Conservation (phyloP, 768 basidiomycete genomes). For the Paxillus ammoniavirescens region DNA sequence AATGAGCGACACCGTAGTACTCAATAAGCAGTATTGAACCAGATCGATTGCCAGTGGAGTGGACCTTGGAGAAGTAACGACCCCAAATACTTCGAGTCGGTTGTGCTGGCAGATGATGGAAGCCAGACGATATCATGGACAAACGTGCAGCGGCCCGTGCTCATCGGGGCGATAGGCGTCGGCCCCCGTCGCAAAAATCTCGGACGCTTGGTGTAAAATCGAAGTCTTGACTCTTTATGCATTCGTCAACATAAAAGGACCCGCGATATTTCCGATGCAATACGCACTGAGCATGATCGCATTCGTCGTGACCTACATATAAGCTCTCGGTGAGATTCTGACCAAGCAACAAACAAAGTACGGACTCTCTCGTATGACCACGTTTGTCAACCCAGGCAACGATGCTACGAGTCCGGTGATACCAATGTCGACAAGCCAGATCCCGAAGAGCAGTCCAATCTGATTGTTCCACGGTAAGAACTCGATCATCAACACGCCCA, state of each 20-base stretch:
- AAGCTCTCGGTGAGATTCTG: neutral
- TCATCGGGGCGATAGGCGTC: too few relatives aligned
- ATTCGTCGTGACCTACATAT: constrained; percentile 39
- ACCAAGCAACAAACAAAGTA: neutral
- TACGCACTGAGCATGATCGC: constrained; percentile 75
- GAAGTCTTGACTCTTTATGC: constrained; percentile 58
- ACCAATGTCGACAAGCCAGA: constrained; percentile 26
- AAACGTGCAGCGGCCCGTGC: too few relatives aligned
- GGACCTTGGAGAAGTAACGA: too few relatives aligned
- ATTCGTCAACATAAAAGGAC: constrained; percentile 78
- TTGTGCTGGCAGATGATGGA: too few relatives aligned
- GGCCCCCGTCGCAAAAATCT: too few relatives aligned
- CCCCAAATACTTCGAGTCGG: too few relatives aligned
- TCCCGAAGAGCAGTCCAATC: constrained; percentile 58
- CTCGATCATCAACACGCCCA: constrained; percentile 63
- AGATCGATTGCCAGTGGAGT: too few relatives aligned
- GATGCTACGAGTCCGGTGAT: constrained; percentile 60
- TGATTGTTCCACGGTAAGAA: constrained; percentile 64
- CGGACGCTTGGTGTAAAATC: too few relatives aligned
- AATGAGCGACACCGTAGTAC: too few relatives aligned
- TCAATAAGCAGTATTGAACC: too few relatives aligned
- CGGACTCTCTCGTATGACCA: constrained; percentile 72
- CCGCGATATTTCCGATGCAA: constrained; percentile 61
- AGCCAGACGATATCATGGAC: too few relatives aligned
- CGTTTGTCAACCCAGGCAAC: constrained; percentile 61